Evolutionary conservation across 2,329 filamentous ascomycete genomes (phyloP), one percentile per base, ranked within the genome.

Genomic region (Pseudocercospora crystallina): DNA sequence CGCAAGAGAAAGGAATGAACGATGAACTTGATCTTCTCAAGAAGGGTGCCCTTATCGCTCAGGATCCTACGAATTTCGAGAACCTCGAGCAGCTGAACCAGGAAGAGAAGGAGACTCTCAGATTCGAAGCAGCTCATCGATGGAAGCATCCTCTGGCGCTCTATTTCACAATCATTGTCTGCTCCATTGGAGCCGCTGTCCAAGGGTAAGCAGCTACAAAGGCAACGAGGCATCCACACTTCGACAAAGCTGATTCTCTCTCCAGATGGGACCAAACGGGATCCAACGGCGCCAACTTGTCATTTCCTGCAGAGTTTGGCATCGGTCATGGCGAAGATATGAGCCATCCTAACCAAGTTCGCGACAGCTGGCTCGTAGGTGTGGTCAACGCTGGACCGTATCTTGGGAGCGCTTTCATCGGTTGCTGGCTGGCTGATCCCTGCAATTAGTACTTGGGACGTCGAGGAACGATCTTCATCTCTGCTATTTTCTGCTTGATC

Each of bases 351-450:
- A 69, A 71, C 17, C 72, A 73, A 31, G 65, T 68, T 4, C 67
- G 67, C 34, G 78, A 83, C 60, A 72, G 73, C 13, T 82, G 80
- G 74, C 72, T 87, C 31, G 73, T 87, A n/a, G 86, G 86, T 38
- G 69, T 87, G 2, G 73, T 89, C 54, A 89, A 89, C 55, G 74
- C 79, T 15, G 77, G 72, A 41, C 73, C 79, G 0, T 80, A 84
- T 47, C 72, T 83, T 43, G 78, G 76, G 37, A 43, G 48, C 51
- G 54, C 58, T 15, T 57, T 63, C 47, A 49, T 60, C 34, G 59
- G 61, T n/a, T 43, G 38, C 37, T 43, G 47, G 32, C 29, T 56
- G 14, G 53, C 75, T 59, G 82, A 83, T 4, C 60, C 60, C 81
- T 69, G 62, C 41, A 68, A 68, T 49, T 51, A 60, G 51, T 63